These are phyloP conservation scores for Fraxinus angustifolia DNA, from an alignment of 305 asterid species.

Conservation along the genomic window DNA sequence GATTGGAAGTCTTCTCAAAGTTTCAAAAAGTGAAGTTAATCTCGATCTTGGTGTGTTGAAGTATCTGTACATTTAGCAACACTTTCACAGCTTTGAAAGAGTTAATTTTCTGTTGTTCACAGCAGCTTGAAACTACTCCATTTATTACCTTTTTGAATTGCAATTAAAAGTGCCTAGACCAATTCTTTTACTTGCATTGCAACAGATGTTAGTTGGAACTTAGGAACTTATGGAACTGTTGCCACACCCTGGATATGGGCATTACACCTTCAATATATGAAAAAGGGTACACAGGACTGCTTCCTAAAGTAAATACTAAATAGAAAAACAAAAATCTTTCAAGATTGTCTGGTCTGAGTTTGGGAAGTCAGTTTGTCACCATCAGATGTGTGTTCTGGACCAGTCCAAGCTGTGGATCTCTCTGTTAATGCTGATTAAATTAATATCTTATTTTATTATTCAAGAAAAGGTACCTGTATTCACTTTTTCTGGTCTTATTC, in stretches of 20 bases:
- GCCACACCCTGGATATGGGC: background rate
- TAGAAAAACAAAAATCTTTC: slow-evolving; percentile 11
- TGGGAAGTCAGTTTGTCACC: slow-evolving; percentile 10
- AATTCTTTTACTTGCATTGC: background rate
- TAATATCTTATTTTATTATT: slow-evolving; percentile 1
- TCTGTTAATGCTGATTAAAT: slow-evolving; percentile 11
- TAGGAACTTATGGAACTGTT: background rate
- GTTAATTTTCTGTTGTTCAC: background rate
- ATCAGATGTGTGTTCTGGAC: background rate
- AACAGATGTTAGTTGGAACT: background rate
- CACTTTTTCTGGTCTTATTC: background rate
- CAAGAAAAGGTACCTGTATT: background rate
- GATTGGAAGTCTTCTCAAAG: background rate
- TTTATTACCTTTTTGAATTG: slow-evolving; percentile 26
- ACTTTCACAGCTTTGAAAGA: background rate
- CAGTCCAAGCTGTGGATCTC: slow-evolving; percentile 9
- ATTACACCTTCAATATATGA: background rate
- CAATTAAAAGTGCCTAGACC: slow-evolving; percentile 7
- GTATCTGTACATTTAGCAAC: background rate
- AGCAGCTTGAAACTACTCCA: background rate
- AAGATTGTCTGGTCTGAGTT: background rate
- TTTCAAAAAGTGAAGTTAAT: background rate
- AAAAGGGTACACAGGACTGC: background rate
- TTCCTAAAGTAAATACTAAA: slow-evolving; percentile 23
- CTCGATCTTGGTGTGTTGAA: background rate